Percentiles rank a stretch among this genome's conserved stretches.
These are phyloP conservation scores for Symbiodinium natans DNA, from an alignment of 73 alveolate species.

Conservation along the genomic window DNA sequence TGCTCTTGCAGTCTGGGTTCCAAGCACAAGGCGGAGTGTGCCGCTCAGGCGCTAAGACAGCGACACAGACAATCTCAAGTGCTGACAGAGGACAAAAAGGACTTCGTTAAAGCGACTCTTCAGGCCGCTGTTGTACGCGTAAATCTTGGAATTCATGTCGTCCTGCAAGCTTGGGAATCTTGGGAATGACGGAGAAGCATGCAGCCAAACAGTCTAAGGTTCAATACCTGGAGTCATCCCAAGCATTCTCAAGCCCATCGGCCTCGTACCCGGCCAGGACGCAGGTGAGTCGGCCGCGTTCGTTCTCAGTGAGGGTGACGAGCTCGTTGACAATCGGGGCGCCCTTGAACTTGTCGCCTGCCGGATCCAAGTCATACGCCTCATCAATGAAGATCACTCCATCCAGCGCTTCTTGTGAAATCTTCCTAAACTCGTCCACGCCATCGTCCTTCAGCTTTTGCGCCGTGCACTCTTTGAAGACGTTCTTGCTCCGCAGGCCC, in stretches of 20 bases:
- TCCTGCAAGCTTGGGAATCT: not conserved
- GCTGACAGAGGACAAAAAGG: not conserved
- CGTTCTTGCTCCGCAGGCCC: constrained; percentile 58
- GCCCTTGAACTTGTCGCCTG: constrained; percentile 81
- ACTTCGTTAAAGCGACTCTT: constrained; percentile 49
- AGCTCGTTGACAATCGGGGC: constrained; percentile 67
- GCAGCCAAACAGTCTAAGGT: too few species aligned
- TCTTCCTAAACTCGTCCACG: constrained; percentile 54
- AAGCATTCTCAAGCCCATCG: not conserved
- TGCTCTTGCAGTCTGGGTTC: not conserved
- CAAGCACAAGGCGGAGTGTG: not conserved
- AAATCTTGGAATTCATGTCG: constrained; percentile 71
- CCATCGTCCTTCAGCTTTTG: constrained; percentile 83
- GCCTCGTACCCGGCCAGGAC: constrained; percentile 83
- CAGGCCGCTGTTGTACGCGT: constrained; percentile 68
- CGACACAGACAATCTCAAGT: not conserved
- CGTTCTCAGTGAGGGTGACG: constrained; percentile 72
- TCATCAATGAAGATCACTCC: constrained; percentile 85
- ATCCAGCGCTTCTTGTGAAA: constrained; percentile 35
- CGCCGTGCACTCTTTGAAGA: constrained; percentile 55
- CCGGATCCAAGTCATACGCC: constrained; percentile 85
- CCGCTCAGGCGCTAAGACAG: not conserved
- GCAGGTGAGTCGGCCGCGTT: constrained; percentile 41
- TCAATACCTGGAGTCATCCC: not conserved
- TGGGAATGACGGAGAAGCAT: not conserved